Evolutionary conservation across 2,329 filamentous ascomycete species (phyloP).

Genomic region (Emmonsia crescens): DNA sequence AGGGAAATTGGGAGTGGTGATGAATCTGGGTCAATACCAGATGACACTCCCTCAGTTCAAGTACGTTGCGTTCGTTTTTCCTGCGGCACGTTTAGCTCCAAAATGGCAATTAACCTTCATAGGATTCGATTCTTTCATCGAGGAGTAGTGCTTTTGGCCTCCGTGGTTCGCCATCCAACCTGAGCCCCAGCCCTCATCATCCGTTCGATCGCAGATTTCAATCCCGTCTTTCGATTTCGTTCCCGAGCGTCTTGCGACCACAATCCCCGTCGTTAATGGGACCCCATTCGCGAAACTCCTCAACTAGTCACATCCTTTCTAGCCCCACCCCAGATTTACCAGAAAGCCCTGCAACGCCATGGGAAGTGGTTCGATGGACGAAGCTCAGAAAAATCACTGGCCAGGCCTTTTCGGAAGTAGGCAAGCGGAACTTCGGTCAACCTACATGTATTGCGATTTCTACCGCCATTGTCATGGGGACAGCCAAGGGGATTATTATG

Average conservation of each 20-base stretch:
- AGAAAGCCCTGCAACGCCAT: slow-evolving; percentile 68
- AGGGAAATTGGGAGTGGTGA: slow-evolving; percentile 36
- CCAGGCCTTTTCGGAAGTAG: slow-evolving; percentile 85
- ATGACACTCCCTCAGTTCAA: slow-evolving; percentile 75
- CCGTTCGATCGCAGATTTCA: slow-evolving; percentile 94
- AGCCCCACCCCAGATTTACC: slow-evolving; percentile 51
- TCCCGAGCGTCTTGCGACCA: slow-evolving; percentile 52
- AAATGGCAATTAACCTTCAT: slow-evolving; percentile 13
- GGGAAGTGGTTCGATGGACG: slow-evolving; percentile 97
- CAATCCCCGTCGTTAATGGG: slow-evolving; percentile 66
- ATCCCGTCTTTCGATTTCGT: slow-evolving; percentile 63
- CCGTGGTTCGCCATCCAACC: slow-evolving; percentile 53
- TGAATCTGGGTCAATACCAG: slow-evolving; percentile 66
- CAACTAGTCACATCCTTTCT: slow-evolving; percentile 56
- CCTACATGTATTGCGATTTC: slow-evolving; percentile 85
- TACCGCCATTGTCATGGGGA: slow-evolving; percentile 79
- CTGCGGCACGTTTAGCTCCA: slow-evolving; percentile 33
- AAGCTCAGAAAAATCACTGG: slow-evolving; percentile 79
- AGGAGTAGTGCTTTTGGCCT: slow-evolving; percentile 64
- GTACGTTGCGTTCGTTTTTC: slow-evolving; percentile 50
- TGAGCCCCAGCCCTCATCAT: slow-evolving; percentile 70
- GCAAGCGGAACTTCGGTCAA: slow-evolving; percentile 81
- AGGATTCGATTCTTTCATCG: slow-evolving; percentile 48
- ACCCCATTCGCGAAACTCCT: slow-evolving; percentile 71
- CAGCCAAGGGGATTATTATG: slow-evolving; percentile 85